Conservation (phyloP, 2,329 filamentous ascomycete species). For the Pseudodiploospora longispora region DNA sequence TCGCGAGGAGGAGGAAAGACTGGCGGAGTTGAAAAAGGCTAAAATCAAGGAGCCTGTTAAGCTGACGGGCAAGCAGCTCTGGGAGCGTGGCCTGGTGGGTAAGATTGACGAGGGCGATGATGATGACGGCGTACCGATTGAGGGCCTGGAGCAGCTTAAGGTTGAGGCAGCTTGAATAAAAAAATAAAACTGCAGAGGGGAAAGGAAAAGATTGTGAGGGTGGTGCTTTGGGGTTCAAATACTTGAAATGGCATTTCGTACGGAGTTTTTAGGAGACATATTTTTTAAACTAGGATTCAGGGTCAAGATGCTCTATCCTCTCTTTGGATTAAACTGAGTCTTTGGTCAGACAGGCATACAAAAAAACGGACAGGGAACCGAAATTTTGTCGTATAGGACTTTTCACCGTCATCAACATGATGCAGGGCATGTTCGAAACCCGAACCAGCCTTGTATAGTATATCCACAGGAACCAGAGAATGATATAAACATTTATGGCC, state of each 20-base stretch:
- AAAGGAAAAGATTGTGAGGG: background rate
- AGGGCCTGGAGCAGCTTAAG: conserved; percentile 63
- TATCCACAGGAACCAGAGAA: conserved; percentile 1
- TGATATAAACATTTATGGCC: background rate
- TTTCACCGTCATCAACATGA: too few species aligned
- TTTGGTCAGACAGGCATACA: too few species aligned
- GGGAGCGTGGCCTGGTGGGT: conserved; percentile 64
- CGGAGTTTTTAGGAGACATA: conserved; percentile 11
- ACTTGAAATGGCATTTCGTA: background rate
- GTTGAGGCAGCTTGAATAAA: conserved; percentile 41
- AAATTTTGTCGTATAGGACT: too few species aligned
- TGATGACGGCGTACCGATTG: conserved; percentile 49
- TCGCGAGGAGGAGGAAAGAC: conserved; percentile 65
- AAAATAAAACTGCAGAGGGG: background rate
- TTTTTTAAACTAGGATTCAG: too few species aligned
- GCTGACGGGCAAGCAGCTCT: conserved; percentile 67
- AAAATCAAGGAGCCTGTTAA: conserved; percentile 66
- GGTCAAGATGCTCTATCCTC: too few species aligned
- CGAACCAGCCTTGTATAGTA: background rate
- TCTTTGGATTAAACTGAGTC: too few species aligned
- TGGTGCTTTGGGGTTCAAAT: background rate
- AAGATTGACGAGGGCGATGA: conserved; percentile 61
- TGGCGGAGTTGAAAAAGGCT: conserved; percentile 75
- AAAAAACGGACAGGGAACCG: too few species aligned
- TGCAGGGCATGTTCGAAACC: too few species aligned